Conservation (phyloP, 805 yeast species). For the Blastobotrys attinorum region DNA sequence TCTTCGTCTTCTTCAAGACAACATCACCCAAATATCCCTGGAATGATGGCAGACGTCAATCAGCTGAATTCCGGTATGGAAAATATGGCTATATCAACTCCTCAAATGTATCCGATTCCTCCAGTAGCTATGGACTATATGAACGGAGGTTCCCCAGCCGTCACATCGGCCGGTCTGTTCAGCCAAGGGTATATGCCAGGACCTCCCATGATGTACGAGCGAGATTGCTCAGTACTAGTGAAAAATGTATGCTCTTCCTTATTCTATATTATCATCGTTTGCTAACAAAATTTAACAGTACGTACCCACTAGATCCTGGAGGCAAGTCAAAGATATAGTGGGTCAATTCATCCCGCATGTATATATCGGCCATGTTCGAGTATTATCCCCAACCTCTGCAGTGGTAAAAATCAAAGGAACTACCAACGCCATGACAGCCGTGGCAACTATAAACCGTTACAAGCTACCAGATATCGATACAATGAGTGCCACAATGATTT, state of each 20-base stretch:
- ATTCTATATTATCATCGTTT: too few relatives aligned
- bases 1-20: too few relatives aligned
- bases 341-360: conserved; percentile 8
- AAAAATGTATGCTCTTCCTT: not conserved
- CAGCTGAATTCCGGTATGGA: not conserved
- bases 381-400: conserved; percentile 13
- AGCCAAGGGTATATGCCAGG: not conserved
- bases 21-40: too few relatives aligned
- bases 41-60: too few relatives aligned
- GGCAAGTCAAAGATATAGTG: conserved; percentile 11
- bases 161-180: not conserved
- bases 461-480: not conserved
- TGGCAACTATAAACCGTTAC: not conserved
- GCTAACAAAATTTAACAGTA: not conserved
- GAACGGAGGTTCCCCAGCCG: not conserved
- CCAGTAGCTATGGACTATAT: not conserved
- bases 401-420: conserved; percentile 13
- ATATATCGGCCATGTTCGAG: conserved; percentile 13
- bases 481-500: conserved; percentile 2
- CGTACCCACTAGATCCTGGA: conserved; percentile 27
- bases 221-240: conserved; percentile 1
- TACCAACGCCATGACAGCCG: conserved; percentile 7
- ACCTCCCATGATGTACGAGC: not conserved
- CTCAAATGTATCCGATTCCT: not conserved
- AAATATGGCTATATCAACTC: not conserved